A percentile compares a stretch with the other conserved stretches of the same genome.
phyloP scores from a whole-genome alignment of 2,329 filamentous ascomycete species.

The Didymella pomorum region DNA sequence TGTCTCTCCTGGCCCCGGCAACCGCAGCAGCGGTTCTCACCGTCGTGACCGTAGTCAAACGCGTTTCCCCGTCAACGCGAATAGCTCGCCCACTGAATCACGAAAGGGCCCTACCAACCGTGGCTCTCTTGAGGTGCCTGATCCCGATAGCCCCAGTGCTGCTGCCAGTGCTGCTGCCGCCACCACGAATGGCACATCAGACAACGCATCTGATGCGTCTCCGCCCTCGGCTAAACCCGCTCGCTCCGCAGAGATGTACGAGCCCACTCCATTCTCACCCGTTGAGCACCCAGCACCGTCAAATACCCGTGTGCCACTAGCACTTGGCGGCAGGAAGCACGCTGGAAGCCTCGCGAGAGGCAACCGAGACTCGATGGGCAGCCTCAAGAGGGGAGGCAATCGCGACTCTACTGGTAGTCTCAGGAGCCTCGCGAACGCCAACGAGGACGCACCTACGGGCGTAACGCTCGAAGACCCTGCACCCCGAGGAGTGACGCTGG shows the following conservation, averaged over 20 bases:
- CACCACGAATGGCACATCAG: conserved; percentile 52
- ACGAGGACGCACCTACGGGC: conserved; percentile 53
- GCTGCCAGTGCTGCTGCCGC: conserved; percentile 14
- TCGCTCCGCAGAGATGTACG: conserved; percentile 19
- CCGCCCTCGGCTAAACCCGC: conserved; percentile 9
- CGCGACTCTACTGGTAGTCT: conserved; percentile 52
- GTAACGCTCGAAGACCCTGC: conserved; percentile 67
- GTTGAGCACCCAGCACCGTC: conserved; percentile 45
- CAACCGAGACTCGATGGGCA: conserved; percentile 51
- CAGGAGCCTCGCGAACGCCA: conserved; percentile 47
- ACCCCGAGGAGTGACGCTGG: conserved; percentile 68
- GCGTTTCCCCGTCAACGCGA: conserved; percentile 77
- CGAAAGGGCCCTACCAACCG: conserved; percentile 65
- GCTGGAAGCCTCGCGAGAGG: conserved; percentile 46
- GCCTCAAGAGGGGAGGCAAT: conserved; percentile 44
- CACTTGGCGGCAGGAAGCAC: conserved; percentile 38
- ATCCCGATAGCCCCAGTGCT: conserved; percentile 55
- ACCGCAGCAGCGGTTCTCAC: conserved; percentile 51
- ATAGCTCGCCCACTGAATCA: conserved; percentile 63
- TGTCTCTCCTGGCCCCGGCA: conserved; percentile 73
- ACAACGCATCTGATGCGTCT: conserved; percentile 23
- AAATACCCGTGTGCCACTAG: conserved; percentile 45
- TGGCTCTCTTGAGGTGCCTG: conserved; percentile 83
- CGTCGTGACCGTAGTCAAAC: conserved; percentile 82
- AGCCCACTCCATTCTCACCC: conserved; percentile 17